A percentile compares a stretch with the other conserved stretches of the same genome.
phyloP scores from a whole-genome alignment of 495 filamentous ascomycete species.

The Tetracladium setigerum region DNA sequence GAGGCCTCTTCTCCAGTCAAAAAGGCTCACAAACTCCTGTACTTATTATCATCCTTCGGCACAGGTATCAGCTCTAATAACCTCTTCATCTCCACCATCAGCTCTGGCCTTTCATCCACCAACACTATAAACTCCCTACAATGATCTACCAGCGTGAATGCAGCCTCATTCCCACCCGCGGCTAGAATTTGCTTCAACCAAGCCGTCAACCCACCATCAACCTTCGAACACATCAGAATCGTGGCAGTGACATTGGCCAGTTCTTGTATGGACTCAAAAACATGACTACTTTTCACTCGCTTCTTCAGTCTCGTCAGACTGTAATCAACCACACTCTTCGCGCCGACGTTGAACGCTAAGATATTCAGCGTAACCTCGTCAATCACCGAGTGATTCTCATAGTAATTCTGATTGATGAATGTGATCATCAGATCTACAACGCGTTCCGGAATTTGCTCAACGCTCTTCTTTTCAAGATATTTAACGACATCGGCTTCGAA shows the following conservation, averaged over 20 bases:
- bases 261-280: background rate
- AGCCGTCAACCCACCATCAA: conserved; percentile 10
- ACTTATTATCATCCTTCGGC: conserved; percentile 1
- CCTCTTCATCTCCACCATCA: background rate
- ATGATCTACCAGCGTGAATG: background rate
- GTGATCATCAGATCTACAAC: conserved; percentile 14
- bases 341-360: conserved; percentile 8
- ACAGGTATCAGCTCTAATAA: background rate
- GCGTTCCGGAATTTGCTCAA: conserved; percentile 9
- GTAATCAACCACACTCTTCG: conserved; percentile 10
- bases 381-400: background rate
- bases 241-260: conserved; percentile 1
- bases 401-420: conserved; percentile 16
- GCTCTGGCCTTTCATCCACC: background rate
- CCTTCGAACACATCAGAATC: conserved; percentile 8
- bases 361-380: conserved; percentile 16
- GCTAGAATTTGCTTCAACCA: conserved; percentile 14
- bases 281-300: background rate
- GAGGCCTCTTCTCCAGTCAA: too few relatives aligned
- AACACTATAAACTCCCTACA: background rate
- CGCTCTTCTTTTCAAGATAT: conserved; percentile 16
- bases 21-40: background rate
- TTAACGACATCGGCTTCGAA: conserved; percentile 16
- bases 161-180: background rate
- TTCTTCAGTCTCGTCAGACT: conserved; percentile 7